phyloP scores from a whole-genome alignment of 768 basidiomycete genomes.

The Fistulinella prunicolor region DNA sequence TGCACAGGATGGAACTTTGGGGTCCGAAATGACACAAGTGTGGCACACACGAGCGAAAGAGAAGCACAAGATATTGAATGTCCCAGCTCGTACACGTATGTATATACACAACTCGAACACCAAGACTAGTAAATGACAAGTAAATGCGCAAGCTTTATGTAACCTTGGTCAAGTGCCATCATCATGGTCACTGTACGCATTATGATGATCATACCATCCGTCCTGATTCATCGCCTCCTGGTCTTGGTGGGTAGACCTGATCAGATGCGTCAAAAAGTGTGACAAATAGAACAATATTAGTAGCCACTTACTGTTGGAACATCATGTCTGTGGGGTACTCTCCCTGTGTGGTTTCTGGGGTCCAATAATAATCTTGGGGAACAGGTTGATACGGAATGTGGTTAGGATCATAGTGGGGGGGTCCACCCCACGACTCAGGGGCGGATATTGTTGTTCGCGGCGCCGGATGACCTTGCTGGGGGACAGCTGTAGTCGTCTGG shows the following conservation, averaged over 20 bases:
- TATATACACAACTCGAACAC: background rate
- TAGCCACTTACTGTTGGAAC: slow-evolving; percentile 9
- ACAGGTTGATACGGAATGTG: background rate
- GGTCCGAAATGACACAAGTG: slow-evolving; percentile 17
- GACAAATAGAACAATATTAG: background rate
- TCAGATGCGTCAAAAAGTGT: slow-evolving; percentile 3
- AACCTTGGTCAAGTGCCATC: slow-evolving; percentile 6
- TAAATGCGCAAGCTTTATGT: slow-evolving; percentile 8
- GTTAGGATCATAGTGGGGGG: slow-evolving; percentile 3
- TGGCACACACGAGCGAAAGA: slow-evolving; percentile 24
- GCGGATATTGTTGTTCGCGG: background rate
- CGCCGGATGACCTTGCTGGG: slow-evolving; percentile 7
- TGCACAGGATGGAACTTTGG: slow-evolving; percentile 15
- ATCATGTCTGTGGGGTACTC: slow-evolving; percentile 6
- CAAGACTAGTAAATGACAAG: background rate
- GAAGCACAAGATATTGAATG: background rate
- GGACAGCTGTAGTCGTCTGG: background rate
- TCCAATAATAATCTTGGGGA: background rate
- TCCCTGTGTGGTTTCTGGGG: background rate
- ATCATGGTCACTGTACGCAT: slow-evolving; percentile 12
- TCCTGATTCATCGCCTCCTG: slow-evolving; percentile 4
- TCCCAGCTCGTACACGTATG: background rate
- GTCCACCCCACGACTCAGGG: slow-evolving; percentile 5
- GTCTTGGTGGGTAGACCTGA: slow-evolving; percentile 7
- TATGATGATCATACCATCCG: slow-evolving; percentile 5